Evolutionary conservation across 257 asterid species (phyloP).

Genomic region (Solanum bulbocastanum): DNA sequence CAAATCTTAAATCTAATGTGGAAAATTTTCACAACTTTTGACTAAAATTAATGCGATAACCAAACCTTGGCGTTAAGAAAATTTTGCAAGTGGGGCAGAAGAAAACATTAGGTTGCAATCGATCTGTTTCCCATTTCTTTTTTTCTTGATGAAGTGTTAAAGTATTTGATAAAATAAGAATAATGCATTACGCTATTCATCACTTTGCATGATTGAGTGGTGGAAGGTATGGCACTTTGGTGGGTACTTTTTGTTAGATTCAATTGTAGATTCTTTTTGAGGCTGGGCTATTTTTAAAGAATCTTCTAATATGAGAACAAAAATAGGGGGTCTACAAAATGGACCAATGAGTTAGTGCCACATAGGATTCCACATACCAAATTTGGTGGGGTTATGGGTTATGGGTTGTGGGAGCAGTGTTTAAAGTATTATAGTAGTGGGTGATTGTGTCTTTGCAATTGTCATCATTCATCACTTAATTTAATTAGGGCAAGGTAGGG

Average conservation of each 20-base stretch:
- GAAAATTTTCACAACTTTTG: not conserved
- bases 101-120: not conserved
- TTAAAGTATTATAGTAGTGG: not conserved
- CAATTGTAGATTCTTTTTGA: constrained; percentile 38
- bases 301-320: constrained; percentile 9
- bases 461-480: not conserved
- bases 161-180: not conserved
- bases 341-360: not conserved
- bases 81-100: not conserved
- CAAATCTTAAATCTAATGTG: too few relatives aligned
- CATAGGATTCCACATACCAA: not conserved
- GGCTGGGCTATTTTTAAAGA: constrained; percentile 27
- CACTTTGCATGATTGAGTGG: constrained; percentile 16
- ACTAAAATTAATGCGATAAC: not conserved
- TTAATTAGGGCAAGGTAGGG: not conserved
- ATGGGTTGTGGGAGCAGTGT: not conserved
- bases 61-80: not conserved
- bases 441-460: not conserved
- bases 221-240: constrained; percentile 5
- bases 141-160: not conserved
- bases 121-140: not conserved
- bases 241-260: constrained; percentile 15
- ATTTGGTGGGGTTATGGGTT: not conserved
- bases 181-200: constrained; percentile 11
- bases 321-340: constrained; percentile 18